These are phyloP conservation scores for Perkinsus olseni DNA, from an alignment of 169 alveolate species.

Conservation along the genomic window DNA sequence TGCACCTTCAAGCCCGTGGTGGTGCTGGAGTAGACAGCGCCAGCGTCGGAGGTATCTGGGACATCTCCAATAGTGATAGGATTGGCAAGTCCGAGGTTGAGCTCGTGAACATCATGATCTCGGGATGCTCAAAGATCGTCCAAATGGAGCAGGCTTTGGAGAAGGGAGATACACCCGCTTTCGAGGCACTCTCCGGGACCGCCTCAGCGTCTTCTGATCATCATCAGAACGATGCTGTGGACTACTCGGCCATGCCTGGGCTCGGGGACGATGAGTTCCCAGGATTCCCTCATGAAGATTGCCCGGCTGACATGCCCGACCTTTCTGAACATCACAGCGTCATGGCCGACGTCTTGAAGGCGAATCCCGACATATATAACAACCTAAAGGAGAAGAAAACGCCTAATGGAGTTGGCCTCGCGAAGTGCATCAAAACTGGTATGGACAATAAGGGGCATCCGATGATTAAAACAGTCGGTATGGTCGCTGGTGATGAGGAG, in stretches of 20 bases:
- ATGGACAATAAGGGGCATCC: slow-evolving; percentile 36
- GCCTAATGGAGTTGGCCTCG: slow-evolving; percentile 16
- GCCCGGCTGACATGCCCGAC: slow-evolving; percentile 16
- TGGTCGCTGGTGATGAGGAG: slow-evolving; percentile 34
- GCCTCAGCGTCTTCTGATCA: neutral
- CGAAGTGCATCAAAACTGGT: slow-evolving; percentile 23
- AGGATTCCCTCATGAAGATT: slow-evolving; percentile 17
- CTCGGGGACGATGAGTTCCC: slow-evolving; percentile 21
- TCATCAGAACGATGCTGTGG: neutral
- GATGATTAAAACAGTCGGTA: slow-evolving; percentile 20
- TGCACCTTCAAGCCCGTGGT: slow-evolving; percentile 21
- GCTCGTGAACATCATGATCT: slow-evolving; percentile 17
- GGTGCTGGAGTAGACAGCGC: slow-evolving; percentile 19
- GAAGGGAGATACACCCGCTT: slow-evolving; percentile 7
- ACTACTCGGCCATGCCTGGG: slow-evolving; percentile 12
- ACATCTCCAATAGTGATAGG: slow-evolving; percentile 16
- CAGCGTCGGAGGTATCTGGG: slow-evolving; percentile 19
- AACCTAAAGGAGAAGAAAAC: slow-evolving; percentile 12
- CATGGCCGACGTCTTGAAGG: slow-evolving; percentile 8
- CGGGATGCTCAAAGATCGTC: slow-evolving; percentile 7
- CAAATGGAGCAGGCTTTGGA: slow-evolving; percentile 13
- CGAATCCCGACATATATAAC: slow-evolving; percentile 1
- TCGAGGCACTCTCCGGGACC: neutral
- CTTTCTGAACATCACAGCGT: slow-evolving; percentile 5
- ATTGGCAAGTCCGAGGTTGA: slow-evolving; percentile 18